Evolutionary conservation across 495 filamentous ascomycete species (phyloP).

Genomic region (Lophiotrema nucula): DNA sequence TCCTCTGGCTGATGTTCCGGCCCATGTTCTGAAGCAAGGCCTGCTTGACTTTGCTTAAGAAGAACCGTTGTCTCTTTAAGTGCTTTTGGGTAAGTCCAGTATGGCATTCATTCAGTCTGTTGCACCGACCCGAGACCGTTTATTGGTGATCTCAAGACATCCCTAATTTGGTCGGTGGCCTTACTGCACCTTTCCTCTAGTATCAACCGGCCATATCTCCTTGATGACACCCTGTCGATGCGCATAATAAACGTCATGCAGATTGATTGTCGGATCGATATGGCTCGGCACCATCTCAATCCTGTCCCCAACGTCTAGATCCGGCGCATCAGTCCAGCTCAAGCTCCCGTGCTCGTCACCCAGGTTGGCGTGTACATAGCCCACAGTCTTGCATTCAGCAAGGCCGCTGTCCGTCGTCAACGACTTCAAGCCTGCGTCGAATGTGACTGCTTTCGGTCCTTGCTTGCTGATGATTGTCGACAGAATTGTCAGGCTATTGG

Average conservation of each 20-base stretch:
- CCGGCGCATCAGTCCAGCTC: constrained; percentile 25
- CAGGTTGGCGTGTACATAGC: constrained; percentile 22
- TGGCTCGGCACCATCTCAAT: constrained; percentile 34
- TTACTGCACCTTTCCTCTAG: constrained; percentile 30
- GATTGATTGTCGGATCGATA: constrained; percentile 33
- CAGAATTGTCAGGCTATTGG: constrained; percentile 35
- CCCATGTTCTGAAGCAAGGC: neutral
- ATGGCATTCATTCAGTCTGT: no score
- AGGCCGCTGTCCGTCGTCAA: constrained; percentile 31
- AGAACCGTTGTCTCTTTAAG: no score
- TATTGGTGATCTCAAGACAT: no score
- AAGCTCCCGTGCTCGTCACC: constrained; percentile 30
- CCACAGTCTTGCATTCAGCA: constrained; percentile 20
- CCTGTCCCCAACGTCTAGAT: constrained; percentile 24
- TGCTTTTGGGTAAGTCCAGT: no score
- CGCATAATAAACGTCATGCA: constrained; percentile 30
- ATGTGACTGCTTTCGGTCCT: constrained; percentile 26
- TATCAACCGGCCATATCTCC: constrained; percentile 29
- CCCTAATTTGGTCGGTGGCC: no score
- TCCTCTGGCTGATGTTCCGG: constrained; percentile 9
- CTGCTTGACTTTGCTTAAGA: neutral
- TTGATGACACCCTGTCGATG: constrained; percentile 28
- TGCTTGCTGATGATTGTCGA: constrained; percentile 30
- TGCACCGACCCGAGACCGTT: no score
- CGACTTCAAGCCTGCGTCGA: constrained; percentile 27